Conservation (phyloP, 139 green algal species). For the Parachlorella kessleri region DNA sequence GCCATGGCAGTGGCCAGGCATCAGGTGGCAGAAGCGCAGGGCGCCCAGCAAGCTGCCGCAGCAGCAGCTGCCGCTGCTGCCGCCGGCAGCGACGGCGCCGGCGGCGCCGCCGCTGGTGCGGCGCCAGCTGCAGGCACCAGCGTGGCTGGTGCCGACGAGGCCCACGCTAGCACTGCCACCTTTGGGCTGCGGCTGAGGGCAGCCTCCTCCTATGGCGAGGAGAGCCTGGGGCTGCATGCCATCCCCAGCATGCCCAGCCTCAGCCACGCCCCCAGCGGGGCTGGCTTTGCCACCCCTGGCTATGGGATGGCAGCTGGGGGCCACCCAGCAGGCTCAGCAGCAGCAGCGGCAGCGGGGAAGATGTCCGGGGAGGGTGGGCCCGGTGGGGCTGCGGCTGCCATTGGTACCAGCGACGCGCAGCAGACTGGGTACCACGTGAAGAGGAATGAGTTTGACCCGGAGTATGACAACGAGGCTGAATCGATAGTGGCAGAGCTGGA, state of each 20-base stretch:
- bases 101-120: too few relatives aligned
- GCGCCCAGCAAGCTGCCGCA: background rate
- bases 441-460: slow-evolving; percentile 93
- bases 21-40: too few relatives aligned
- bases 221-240: too few relatives aligned
- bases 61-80: background rate
- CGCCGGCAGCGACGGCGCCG: too few relatives aligned
- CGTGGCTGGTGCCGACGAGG: background rate
- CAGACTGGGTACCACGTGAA: slow-evolving; percentile 87
- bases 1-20: background rate
- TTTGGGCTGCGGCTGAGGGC: background rate
- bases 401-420: slow-evolving; percentile 31
- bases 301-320: too few relatives aligned
- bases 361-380: background rate
- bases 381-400: background rate
- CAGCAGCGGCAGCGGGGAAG: background rate
- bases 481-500: slow-evolving; percentile 68
- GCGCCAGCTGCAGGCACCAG: too few relatives aligned
- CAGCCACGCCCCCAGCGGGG: too few relatives aligned
- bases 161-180: background rate
- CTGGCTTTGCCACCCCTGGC: too few relatives aligned
- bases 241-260: too few relatives aligned
- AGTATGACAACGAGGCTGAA: slow-evolving; percentile 94
- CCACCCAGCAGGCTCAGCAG: too few relatives aligned
- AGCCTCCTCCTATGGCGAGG: background rate